These are phyloP conservation scores for Golubevia pallescens DNA, from an alignment of 1,284 basidiomycete species.

Conservation along the genomic window DNA sequence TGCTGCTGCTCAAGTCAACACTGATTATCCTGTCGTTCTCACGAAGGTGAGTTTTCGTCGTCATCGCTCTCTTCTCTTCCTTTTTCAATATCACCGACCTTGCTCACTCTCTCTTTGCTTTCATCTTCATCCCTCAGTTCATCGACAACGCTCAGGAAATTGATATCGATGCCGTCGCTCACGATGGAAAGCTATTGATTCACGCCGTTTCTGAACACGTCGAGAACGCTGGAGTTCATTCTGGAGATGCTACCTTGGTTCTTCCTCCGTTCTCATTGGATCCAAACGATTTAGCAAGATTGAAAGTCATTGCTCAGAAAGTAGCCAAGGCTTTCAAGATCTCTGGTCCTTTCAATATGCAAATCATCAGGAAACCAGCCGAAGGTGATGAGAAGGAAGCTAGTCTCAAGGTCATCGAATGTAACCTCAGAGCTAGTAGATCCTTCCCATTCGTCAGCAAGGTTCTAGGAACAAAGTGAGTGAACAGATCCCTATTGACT, in stretches of 20 bases:
- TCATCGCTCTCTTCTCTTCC: not conserved
- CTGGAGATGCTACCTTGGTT: slow-evolving; percentile 96
- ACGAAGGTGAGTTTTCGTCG: slow-evolving; percentile 70
- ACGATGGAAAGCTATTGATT: slow-evolving; percentile 90
- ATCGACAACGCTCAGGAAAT: slow-evolving; percentile 98
- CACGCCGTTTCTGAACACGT: slow-evolving; percentile 98
- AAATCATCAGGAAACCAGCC: slow-evolving; percentile 87
- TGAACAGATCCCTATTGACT: not conserved
- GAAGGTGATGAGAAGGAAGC: slow-evolving; percentile 70
- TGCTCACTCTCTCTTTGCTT: not conserved
- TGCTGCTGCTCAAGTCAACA: slow-evolving; percentile 91
- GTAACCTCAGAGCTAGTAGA: slow-evolving; percentile 94
- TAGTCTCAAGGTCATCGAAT: slow-evolving; percentile 95
- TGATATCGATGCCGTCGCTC: slow-evolving; percentile 94
- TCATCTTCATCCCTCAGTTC: slow-evolving; percentile 69
- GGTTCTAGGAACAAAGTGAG: slow-evolving; percentile 83
- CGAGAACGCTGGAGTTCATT: slow-evolving; percentile 98
- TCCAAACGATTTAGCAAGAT: slow-evolving; percentile 78
- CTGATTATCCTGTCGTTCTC: slow-evolving; percentile 95
- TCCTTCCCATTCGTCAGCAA: slow-evolving; percentile 99
- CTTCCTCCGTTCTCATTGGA: slow-evolving; percentile 90
- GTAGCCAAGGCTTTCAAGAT: slow-evolving; percentile 94
- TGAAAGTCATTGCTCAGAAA: slow-evolving; percentile 91
- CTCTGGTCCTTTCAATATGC: slow-evolving; percentile 99
- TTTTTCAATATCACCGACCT: not conserved